A percentile compares a stretch with the other conserved stretches of the same genome.
Conservation (phyloP, 371 early-diverging fungal species). For the Hamiltosporidium tvaerminnensis region DNA sequence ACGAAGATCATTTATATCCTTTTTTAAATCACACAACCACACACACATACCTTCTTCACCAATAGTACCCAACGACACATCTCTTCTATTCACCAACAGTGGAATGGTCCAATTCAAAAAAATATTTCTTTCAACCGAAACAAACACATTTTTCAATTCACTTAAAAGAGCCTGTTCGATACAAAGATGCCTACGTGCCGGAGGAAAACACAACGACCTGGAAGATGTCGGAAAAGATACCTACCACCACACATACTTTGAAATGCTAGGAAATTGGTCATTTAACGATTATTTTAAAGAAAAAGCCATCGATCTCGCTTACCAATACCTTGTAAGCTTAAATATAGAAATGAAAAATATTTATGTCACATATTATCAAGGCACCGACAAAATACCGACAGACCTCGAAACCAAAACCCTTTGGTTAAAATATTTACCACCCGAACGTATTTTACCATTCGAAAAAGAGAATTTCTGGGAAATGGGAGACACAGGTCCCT, state of each 20-base stretch:
- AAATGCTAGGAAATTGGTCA: constrained; percentile 99
- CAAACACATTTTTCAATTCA: constrained; percentile 67
- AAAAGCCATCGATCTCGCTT: constrained; percentile 74
- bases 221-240: constrained; percentile 98
- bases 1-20: constrained; percentile 73
- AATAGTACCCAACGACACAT: constrained; percentile 84
- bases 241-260: constrained; percentile 99
- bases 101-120: constrained; percentile 99
- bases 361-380: constrained; percentile 92
- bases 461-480: constrained; percentile 99
- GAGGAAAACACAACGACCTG: constrained; percentile 99
- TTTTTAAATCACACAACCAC: constrained; percentile 65
- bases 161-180: constrained; percentile 77
- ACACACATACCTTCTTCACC: constrained; percentile 68
- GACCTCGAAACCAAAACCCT: constrained; percentile 77
- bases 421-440: constrained; percentile 73
- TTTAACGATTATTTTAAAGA: constrained; percentile 98
- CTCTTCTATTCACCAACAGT: constrained; percentile 90
- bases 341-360: constrained; percentile 68
- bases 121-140: constrained; percentile 80
- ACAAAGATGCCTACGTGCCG: constrained; percentile 94
- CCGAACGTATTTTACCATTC: constrained; percentile 68
- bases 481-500: constrained; percentile 98
- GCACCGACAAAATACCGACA: constrained; percentile 63
- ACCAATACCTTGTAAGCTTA: constrained; percentile 77